Conservation (phyloP, 371 early-diverging fungal species). For the Syncephalastrum racemosum region DNA sequence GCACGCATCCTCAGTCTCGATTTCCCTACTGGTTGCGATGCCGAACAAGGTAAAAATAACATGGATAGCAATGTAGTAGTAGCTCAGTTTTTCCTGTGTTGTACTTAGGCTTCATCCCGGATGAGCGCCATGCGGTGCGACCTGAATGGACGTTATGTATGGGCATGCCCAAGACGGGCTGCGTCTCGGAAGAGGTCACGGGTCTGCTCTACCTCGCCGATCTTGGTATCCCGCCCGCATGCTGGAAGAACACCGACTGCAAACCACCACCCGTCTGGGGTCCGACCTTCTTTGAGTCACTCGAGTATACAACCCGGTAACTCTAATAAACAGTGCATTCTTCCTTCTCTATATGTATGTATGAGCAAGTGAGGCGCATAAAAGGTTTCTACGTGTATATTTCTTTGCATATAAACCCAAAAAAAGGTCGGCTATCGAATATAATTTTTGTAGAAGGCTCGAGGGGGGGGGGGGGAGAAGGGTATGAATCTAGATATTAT, state of each 20-base stretch:
- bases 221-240: slow-evolving; percentile 68
- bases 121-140: slow-evolving; percentile 38
- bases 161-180: slow-evolving; percentile 73
- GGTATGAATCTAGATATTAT: no score
- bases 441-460: no score
- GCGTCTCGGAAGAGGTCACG: slow-evolving; percentile 49
- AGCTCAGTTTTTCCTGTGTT: background rate
- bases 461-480: no score
- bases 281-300: no score
- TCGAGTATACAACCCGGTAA: no score
- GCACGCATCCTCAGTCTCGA: slow-evolving; percentile 71
- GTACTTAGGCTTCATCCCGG: slow-evolving; percentile 11
- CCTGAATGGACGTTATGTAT: slow-evolving; percentile 78
- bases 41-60: slow-evolving; percentile 42
- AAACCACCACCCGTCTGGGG: no score
- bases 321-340: no score
- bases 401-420: no score
- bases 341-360: no score
- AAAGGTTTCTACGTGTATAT: no score
- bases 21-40: slow-evolving; percentile 71
- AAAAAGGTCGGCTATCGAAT: no score
- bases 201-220: slow-evolving; percentile 81
- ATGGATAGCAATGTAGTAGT: background rate
- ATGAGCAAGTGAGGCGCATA: no score
- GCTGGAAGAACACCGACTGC: slow-evolving; percentile 44